Conservation (phyloP, 2,329 filamentous ascomycete genomes). For the Calonectria pseudoreteaudii region DNA sequence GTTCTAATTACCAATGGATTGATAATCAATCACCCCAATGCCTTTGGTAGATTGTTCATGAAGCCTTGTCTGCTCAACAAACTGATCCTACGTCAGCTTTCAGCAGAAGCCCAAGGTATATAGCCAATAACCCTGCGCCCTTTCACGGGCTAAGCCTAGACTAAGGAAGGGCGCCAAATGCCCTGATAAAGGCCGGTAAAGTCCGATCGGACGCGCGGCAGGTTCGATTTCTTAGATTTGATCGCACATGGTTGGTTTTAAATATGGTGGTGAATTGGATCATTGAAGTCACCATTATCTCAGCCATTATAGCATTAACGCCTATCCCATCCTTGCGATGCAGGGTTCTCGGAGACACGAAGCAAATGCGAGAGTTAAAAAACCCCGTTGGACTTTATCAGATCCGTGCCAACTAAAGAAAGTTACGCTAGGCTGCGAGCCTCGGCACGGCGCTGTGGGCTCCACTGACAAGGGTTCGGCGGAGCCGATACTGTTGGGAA, state of each 20-base stretch:
- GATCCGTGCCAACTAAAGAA: background rate
- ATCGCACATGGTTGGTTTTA: background rate
- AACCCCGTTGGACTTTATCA: constrained; percentile 18
- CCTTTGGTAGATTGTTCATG: background rate
- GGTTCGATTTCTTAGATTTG: background rate
- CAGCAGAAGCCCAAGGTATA: background rate
- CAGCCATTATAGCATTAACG: background rate
- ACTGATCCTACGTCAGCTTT: background rate
- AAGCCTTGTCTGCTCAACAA: background rate
- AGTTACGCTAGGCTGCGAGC: background rate
- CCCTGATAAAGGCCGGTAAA: background rate
- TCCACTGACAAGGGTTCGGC: constrained; percentile 15
- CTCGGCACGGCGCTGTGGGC: constrained; percentile 14
- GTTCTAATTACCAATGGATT: background rate
- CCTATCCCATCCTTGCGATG: too few species aligned
- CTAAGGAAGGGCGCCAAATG: background rate
- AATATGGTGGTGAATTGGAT: background rate
- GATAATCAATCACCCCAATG: background rate
- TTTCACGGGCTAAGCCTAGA: background rate
- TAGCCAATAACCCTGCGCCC: background rate
- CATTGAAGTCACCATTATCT: background rate
- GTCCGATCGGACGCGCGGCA: background rate
- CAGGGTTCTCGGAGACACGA: background rate
- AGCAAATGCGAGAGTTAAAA: background rate
- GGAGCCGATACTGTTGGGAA: constrained; percentile 23